Evolutionary conservation across 257 asterid species (phyloP), one percentile per base, ranked within the genome.

Genomic region (Linaria vulgaris): DNA sequence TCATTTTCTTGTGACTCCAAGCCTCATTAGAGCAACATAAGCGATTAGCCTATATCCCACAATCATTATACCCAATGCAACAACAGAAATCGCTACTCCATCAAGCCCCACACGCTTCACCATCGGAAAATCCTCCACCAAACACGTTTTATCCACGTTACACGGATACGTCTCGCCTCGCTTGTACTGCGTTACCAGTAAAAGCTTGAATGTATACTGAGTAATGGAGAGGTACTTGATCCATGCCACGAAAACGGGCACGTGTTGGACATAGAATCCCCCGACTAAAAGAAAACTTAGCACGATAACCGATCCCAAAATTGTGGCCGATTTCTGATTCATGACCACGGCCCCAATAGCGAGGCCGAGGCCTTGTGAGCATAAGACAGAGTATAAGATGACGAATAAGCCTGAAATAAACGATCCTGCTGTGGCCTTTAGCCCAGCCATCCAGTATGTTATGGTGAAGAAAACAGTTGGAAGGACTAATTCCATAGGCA

Each of bases 381-480:
- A 82, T 22, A 85, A 3, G 16, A 85, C 80, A 11, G 76, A 57
- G 4, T 48, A 69, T 22, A 82, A 67, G 30, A 74, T 65, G 25
- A 51, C 63, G 1, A 76, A 66, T 48, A 80, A 68, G 61, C 80
- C 55, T 10, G 50, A 41, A 1, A 85, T 65, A 68, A 82, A 85
- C 21, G 69, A 30, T 15, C 12, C 56, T 0, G 76, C 64, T 15
- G 74, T 37, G 15, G 67, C 63, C 66, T 70, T 82, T 0, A 85
- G 69, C 4, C 85, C 88, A 0, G 78, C 82, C 84, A 80, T 82
- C 85, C 83, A 85, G 60, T 85, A 85, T 2, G 73, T 72, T 68
- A 82, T 70, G 48, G 61, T 56, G 51, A 73, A 64, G 9, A 73
- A 82, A 13, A 52, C 25, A 0, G 85, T 65, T 15, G 92, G 92